Evolutionary conservation across 2,329 filamentous ascomycete species (phyloP).

Genomic region (Monosporascus sp.): DNA sequence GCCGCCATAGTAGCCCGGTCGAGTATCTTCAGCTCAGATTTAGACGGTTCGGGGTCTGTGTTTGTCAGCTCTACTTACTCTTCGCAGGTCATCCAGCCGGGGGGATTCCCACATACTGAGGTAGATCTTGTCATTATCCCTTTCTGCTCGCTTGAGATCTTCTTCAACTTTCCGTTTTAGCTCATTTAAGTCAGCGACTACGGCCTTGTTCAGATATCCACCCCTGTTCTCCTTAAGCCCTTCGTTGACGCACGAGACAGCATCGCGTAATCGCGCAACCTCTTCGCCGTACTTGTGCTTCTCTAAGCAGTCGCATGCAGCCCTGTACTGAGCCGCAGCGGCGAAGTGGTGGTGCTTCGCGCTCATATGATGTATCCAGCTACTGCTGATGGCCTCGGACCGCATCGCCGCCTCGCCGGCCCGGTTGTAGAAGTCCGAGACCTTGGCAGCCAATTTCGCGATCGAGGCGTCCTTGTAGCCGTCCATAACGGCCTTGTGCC

Average conservation of each 20-base stretch:
- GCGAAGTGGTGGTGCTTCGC: slow-evolving; percentile 98
- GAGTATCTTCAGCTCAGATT: slow-evolving; percentile 78
- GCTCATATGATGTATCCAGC: slow-evolving; percentile 97
- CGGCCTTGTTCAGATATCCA: slow-evolving; percentile 71
- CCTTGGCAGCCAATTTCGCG: slow-evolving; percentile 80
- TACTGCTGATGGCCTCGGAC: slow-evolving; percentile 82
- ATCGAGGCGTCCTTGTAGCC: slow-evolving; percentile 88
- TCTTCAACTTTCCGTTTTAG: slow-evolving; percentile 79
- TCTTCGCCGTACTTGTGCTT: slow-evolving; percentile 95
- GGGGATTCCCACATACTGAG: slow-evolving; percentile 50
- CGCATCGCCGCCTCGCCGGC: slow-evolving; percentile 83
- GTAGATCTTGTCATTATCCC: slow-evolving; percentile 95
- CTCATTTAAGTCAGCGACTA: slow-evolving; percentile 75
- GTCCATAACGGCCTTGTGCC: slow-evolving; percentile 95
- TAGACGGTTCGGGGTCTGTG: slow-evolving; percentile 71
- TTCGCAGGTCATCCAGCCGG: not conserved
- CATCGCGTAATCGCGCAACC: slow-evolving; percentile 78
- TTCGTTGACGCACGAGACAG: slow-evolving; percentile 75
- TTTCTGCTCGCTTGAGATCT: slow-evolving; percentile 86
- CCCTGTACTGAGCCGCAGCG: slow-evolving; percentile 87
- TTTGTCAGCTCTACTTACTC: slow-evolving; percentile 23
- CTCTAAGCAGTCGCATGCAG: slow-evolving; percentile 85
- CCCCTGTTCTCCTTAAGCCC: slow-evolving; percentile 75
- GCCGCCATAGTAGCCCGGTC: slow-evolving; percentile 87
- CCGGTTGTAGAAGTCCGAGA: slow-evolving; percentile 83